phyloP scores from a whole-genome alignment of 768 basidiomycete genomes.

The Podaxis carcinomalis region DNA sequence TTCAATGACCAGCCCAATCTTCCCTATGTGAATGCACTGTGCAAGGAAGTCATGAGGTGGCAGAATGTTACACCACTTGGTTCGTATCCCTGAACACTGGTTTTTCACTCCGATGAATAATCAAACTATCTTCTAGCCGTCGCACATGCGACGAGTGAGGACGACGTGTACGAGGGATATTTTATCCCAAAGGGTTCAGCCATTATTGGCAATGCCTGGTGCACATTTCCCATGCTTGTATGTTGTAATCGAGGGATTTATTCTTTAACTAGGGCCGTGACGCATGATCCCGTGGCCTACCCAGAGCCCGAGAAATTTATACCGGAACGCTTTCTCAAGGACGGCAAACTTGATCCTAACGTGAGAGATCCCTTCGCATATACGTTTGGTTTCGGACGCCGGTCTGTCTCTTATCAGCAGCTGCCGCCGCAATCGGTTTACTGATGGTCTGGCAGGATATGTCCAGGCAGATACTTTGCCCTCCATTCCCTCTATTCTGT shows the following conservation, averaged over 20 bases:
- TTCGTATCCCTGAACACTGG: background rate
- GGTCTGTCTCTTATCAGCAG: background rate
- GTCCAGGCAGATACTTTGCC: conserved; percentile 3
- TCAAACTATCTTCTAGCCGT: conserved; percentile 5
- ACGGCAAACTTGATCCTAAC: conserved; percentile 15
- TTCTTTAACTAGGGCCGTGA: conserved; percentile 22
- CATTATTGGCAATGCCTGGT: background rate
- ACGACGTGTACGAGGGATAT: conserved; percentile 14
- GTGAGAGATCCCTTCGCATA: conserved; percentile 10
- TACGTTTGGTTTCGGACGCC: conserved; percentile 24
- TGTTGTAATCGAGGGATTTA: background rate
- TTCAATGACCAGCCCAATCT: background rate
- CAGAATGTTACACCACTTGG: background rate
- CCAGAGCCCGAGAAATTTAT: conserved; percentile 28
- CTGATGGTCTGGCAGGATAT: no score
- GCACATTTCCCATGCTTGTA: background rate
- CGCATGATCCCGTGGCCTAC: conserved; percentile 27
- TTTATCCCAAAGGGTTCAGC: background rate
- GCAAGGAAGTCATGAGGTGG: background rate
- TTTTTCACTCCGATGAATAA: background rate
- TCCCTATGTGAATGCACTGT: background rate
- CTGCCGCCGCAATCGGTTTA: background rate
- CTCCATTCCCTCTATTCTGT: conserved; percentile 10
- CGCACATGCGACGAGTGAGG: conserved; percentile 13
- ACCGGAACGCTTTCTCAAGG: conserved; percentile 26